These are phyloP conservation scores for Aegilops longissima DNA, from an alignment of 176 grass and related monocot species.

Conservation along the genomic window DNA sequence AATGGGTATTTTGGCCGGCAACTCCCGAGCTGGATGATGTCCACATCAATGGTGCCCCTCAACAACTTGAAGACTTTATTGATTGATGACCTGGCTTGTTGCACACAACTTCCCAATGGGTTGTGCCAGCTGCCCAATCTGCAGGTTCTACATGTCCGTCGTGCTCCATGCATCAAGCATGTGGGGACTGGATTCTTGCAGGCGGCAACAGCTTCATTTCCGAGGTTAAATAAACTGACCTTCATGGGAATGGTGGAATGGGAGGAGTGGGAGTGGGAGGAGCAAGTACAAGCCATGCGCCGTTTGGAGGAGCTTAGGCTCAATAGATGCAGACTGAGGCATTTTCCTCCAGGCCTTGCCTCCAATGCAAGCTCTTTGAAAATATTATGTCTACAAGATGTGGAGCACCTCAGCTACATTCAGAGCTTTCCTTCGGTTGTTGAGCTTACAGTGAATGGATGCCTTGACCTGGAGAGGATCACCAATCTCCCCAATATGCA, in stretches of 20 bases:
- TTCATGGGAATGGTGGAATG: background rate
- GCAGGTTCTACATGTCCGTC: background rate
- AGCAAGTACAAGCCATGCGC: background rate
- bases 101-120: background rate
- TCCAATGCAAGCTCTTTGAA: background rate
- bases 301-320: background rate
- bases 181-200: background rate
- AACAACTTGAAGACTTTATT: background rate
- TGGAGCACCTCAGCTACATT: background rate
- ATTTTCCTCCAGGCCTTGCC: background rate
- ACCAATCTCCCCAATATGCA: background rate
- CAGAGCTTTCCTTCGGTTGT: background rate
- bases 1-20: background rate
- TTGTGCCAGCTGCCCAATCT: background rate
- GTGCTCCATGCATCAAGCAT: background rate
- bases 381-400: rapidly evolving
- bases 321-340: background rate
- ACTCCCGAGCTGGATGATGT: background rate
- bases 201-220: background rate
- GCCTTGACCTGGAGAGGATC: background rate
- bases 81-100: background rate
- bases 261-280: background rate
- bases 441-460: background rate
- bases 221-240: too few relatives aligned
- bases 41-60: background rate